Conservation (phyloP, 2,329 filamentous ascomycete genomes). For the Fusarium sp. region DNA sequence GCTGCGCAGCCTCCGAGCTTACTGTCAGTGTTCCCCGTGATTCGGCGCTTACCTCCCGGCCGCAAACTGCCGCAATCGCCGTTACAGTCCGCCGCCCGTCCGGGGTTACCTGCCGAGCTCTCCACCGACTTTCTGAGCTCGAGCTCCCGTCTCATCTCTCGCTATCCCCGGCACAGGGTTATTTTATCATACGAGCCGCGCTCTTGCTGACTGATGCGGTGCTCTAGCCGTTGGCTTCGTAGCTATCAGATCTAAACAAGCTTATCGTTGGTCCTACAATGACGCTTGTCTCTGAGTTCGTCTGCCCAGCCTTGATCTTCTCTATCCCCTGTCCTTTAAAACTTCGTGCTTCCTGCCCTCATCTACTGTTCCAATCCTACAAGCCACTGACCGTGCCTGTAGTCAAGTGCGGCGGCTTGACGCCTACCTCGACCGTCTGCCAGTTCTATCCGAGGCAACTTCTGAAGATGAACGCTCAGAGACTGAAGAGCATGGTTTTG, state of each 20-base stretch:
- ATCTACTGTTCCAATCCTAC: slow-evolving; percentile 2
- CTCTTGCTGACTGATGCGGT: slow-evolving; percentile 33
- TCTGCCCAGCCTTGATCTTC: slow-evolving; percentile 34
- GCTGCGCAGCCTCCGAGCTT: slow-evolving; percentile 16
- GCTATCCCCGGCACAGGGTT: slow-evolving; percentile 19
- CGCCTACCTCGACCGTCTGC: slow-evolving; percentile 73
- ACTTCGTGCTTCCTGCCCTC: neutral
- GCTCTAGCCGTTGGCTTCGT: slow-evolving; percentile 16
- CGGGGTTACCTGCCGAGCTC: slow-evolving; percentile 26
- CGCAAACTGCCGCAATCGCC: slow-evolving; percentile 5
- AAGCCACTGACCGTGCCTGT: slow-evolving; percentile 37
- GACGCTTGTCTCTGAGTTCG: slow-evolving; percentile 49
- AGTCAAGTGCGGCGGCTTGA: slow-evolving; percentile 73
- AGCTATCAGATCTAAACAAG: slow-evolving; percentile 27
- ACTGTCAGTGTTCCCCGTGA: slow-evolving; percentile 23
- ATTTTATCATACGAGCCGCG: slow-evolving; percentile 2
- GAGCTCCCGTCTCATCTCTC: slow-evolving; percentile 1
- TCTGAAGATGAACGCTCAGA: slow-evolving; percentile 57
- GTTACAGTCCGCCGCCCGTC: slow-evolving; percentile 1
- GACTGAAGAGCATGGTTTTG: slow-evolving; percentile 51
- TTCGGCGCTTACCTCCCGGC: slow-evolving; percentile 19
- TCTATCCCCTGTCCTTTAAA: neutral
- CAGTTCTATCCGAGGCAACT: slow-evolving; percentile 55
- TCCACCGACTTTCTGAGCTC: slow-evolving; percentile 25
- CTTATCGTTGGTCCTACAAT: slow-evolving; percentile 35